Base-by-base conservation (phyloP, 2,329 filamentous ascomycete species). In the Exophiala calicioides region DNA sequence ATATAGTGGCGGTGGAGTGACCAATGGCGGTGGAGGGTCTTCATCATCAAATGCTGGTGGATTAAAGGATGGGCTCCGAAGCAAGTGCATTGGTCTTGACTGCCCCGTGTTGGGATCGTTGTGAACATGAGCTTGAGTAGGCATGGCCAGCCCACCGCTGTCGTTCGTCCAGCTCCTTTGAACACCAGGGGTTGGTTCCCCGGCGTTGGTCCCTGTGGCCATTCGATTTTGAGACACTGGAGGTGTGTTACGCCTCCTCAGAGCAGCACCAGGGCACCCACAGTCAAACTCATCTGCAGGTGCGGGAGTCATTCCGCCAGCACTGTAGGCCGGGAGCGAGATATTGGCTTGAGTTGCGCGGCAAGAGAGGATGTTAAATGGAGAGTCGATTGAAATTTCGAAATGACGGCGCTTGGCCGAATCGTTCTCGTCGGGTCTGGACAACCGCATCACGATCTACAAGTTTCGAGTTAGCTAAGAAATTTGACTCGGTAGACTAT, bases 381-480 rank as follows among this genome's bases (percentile, higher is more conserved):
- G 90, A 1, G 90, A 95, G 68, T 96, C 90, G 59, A 96, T 96
- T 57, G 89, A 95, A 60, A 95, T 95, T 67, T 96, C 90, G 58
- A 95, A 96, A 64, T 95, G 90, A 24, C 90, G 81, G 54, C 90
- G 81, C 62, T 90, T 90, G 1, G 74, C 75, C 0, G 89, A 83
- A 60, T 95, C 87, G 8, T 84, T 81, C 29, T 84, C 79, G 59
- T 95, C 90, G 10, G 86, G 74, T 59, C 88, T 89, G 21, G 90
- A 95, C 35, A 96, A 84, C 41, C 90, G 85, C 82, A 96, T 88
- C 52, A 95, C 89, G 62, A 95, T 89, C 88, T 91, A 52, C 19
- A 18, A 5, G 13, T 3, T n/a, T 15, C 9, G 13, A 3, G 30
- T 55, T 37, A 55, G 46, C 19, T 26, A 21, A 18, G 13, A 2